phyloP scores from a whole-genome alignment of 139 green algal genomes.

The Eudorina sp. region DNA sequence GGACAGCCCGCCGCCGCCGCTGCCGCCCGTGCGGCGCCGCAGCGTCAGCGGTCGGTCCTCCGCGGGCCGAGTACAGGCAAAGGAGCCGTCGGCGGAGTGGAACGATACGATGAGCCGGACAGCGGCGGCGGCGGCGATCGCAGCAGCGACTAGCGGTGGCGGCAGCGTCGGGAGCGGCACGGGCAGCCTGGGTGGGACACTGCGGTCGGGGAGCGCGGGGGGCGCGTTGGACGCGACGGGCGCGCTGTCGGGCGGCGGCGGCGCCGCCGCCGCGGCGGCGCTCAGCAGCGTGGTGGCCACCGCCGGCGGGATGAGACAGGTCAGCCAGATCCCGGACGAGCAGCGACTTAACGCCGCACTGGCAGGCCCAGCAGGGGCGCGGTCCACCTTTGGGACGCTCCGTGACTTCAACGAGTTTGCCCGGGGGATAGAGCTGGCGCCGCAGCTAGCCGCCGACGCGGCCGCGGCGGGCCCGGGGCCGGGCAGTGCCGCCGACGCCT shows the following conservation, averaged over 20 bases:
- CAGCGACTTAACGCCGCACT: constrained; percentile 27
- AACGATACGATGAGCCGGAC: constrained; percentile 28
- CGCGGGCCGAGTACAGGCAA: neutral
- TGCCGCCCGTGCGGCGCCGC: constrained; percentile 42
- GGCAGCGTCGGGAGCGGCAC: neutral
- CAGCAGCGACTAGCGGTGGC: neutral
- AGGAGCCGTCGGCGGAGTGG: constrained; percentile 17
- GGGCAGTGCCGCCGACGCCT: neutral
- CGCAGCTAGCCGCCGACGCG: constrained; percentile 9
- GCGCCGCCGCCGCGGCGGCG: neutral
- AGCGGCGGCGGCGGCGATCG: neutral
- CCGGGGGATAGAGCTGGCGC: constrained; percentile 36
- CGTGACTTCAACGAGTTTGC: constrained; percentile 36
- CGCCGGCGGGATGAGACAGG: constrained; percentile 33
- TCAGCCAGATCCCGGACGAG: constrained; percentile 18
- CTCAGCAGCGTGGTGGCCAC: constrained; percentile 12
- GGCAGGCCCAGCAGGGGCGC: neutral
- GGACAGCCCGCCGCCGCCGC: constrained; percentile 41
- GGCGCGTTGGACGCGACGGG: constrained; percentile 32
- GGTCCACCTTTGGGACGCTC: constrained; percentile 18
- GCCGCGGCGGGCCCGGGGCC: neutral
- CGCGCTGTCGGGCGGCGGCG: neutral
- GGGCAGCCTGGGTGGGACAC: neutral
- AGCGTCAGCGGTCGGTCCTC: constrained; percentile 7
- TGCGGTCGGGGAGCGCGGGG: constrained; percentile 30